These are phyloP conservation scores for Arachnopeziza araneosa DNA, from an alignment of 2,329 filamentous ascomycete species.

Conservation along the genomic window DNA sequence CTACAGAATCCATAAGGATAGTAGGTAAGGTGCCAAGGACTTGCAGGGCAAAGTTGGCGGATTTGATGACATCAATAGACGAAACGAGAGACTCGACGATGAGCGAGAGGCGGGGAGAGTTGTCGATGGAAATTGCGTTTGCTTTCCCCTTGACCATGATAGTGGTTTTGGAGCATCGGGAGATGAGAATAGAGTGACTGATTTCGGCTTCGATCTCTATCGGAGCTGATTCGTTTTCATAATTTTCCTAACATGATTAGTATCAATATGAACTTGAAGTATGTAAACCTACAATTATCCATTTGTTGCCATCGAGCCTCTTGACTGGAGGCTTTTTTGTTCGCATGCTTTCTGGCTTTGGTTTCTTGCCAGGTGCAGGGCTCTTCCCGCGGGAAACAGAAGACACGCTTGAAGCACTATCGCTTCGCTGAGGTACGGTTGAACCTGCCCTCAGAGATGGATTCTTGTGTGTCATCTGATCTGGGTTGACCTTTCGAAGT, in stretches of 20 bases:
- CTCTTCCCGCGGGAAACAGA: slow-evolving; percentile 64
- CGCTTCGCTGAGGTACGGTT: slow-evolving; percentile 56
- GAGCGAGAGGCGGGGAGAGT: slow-evolving; percentile 76
- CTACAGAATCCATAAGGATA: slow-evolving; percentile 86
- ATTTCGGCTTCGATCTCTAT: slow-evolving; percentile 78
- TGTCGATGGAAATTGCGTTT: slow-evolving; percentile 95
- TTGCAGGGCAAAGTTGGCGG: slow-evolving; percentile 88
- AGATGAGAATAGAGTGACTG: slow-evolving; percentile 86
- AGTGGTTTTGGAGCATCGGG: slow-evolving; percentile 84
- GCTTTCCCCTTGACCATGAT: slow-evolving; percentile 88
- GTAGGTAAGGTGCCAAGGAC: slow-evolving; percentile 83
- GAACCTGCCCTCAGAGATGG: slow-evolving; percentile 73
- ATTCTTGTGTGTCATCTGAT: slow-evolving; percentile 98
- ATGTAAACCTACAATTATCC: slow-evolving; percentile 63
- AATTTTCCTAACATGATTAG: slow-evolving; percentile 66
- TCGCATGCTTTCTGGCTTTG: slow-evolving; percentile 80
- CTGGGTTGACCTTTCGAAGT: slow-evolving; percentile 88
- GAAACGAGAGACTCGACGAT: slow-evolving; percentile 87
- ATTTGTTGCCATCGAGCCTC: slow-evolving; percentile 84
- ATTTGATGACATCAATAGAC: slow-evolving; percentile 92
- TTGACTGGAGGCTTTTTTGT: slow-evolving; percentile 75
- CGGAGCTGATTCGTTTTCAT: slow-evolving; percentile 66
- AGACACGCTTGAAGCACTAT: slow-evolving; percentile 44
- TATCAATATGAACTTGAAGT: background rate
- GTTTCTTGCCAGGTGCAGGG: slow-evolving; percentile 80